These are phyloP conservation scores for Entomortierella lignicola DNA, from an alignment of 192 early-diverging fungal species.

Conservation along the genomic window DNA sequence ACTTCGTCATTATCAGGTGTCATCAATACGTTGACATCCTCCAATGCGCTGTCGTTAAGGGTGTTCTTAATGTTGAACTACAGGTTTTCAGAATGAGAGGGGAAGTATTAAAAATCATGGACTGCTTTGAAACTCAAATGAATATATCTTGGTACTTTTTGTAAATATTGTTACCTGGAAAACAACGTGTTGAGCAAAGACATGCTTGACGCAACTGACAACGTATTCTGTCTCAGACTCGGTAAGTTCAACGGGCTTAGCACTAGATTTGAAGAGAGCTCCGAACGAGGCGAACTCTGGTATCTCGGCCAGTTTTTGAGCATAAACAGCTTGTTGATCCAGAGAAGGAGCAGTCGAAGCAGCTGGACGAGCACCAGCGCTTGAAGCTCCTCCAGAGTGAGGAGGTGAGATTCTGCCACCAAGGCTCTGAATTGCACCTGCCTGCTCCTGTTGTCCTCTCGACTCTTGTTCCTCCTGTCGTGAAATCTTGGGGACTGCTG, in stretches of 20 bases:
- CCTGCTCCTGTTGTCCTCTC: conserved; percentile 63
- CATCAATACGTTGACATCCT: conserved; percentile 91
- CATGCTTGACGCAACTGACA: conserved; percentile 92
- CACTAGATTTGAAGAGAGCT: conserved; percentile 86
- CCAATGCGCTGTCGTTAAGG: conserved; percentile 90
- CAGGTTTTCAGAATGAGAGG: too few species aligned
- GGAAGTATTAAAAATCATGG: neutral
- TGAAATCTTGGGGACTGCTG: conserved; percentile 82
- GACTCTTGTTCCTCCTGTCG: conserved; percentile 88
- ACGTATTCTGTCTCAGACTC: conserved; percentile 97
- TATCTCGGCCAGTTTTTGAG: conserved; percentile 80
- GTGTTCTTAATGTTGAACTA: conserved; percentile 96
- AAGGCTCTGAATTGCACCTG: conserved; percentile 39
- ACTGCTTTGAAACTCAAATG: conserved; percentile 2
- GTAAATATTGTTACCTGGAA: conserved; percentile 84
- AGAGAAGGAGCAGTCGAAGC: conserved; percentile 51
- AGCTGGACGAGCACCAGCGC: conserved; percentile 46
- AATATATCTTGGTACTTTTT: too few species aligned
- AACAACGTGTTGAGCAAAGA: conserved; percentile 90
- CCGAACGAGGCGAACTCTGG: conserved; percentile 89
- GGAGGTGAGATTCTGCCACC: conserved; percentile 41
- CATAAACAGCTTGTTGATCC: conserved; percentile 81
- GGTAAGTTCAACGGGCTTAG: conserved; percentile 81
- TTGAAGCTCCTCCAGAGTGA: conserved; percentile 36
- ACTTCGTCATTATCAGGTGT: conserved; percentile 70